These are phyloP conservation scores for Cryptococcus hybrid DNA, from an alignment of 1,284 basidiomycete species.

Conservation along the genomic window DNA sequence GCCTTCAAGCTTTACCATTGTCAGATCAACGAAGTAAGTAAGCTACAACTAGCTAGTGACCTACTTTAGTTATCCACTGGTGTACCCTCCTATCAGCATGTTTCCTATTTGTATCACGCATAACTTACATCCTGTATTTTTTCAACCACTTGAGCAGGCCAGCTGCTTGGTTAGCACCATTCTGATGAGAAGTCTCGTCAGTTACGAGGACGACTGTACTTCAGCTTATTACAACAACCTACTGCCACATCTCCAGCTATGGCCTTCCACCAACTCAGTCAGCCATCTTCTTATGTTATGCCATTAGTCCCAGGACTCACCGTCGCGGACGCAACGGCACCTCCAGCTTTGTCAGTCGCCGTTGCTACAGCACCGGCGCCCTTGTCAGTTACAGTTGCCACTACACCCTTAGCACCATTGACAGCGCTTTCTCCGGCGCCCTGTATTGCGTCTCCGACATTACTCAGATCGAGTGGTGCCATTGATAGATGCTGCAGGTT, in stretches of 20 bases:
- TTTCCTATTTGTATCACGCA: neutral
- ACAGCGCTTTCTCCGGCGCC: slow-evolving; percentile 5
- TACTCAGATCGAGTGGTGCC: slow-evolving; percentile 6
- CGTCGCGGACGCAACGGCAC: slow-evolving; percentile 9
- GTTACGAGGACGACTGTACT: neutral
- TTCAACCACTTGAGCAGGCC: slow-evolving; percentile 12
- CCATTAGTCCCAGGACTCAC: neutral
- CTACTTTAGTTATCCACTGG: too few species aligned
- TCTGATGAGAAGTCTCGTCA: neutral
- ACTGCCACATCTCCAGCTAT: neutral
- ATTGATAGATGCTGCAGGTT: neutral
- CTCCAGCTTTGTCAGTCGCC: neutral
- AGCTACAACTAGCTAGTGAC: too few species aligned
- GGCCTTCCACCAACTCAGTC: neutral
- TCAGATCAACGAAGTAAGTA: too few species aligned
- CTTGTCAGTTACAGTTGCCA: slow-evolving; percentile 1
- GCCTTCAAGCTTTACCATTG: slow-evolving; percentile 2
- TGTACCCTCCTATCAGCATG: too few species aligned
- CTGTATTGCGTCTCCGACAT: slow-evolving; percentile 2
- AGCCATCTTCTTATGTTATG: neutral
- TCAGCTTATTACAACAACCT: neutral
- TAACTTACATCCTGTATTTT: slow-evolving; percentile 10
- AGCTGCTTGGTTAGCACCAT: slow-evolving; percentile 4
- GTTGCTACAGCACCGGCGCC: slow-evolving; percentile 4
- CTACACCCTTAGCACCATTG: slow-evolving; percentile 4